Conservation (phyloP, 202 grass and related monocot genomes). For the Musa balbisiana region DNA sequence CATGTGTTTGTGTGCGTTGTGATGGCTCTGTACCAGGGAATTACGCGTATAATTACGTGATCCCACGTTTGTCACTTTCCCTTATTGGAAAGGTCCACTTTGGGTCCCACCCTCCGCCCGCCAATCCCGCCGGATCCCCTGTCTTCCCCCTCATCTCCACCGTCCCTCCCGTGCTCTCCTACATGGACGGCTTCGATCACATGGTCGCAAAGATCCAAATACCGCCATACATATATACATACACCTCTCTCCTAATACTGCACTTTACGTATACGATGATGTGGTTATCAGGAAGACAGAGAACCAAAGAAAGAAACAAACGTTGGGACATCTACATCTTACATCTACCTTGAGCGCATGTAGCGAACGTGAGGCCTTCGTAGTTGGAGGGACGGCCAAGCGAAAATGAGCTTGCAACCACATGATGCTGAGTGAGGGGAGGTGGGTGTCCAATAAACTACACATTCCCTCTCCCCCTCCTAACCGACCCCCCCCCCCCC, state of each 20-base stretch:
- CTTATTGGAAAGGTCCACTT: background rate
- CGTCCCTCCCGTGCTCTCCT: background rate
- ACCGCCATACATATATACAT: too few relatives aligned
- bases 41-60: background rate
- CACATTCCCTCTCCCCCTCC: too few relatives aligned
- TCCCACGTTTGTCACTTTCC: background rate
- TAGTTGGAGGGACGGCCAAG: background rate
- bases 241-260: too few relatives aligned
- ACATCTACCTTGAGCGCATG: background rate
- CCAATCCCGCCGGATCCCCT: background rate
- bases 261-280: background rate
- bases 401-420: constrained; percentile 24
- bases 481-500: too few relatives aligned
- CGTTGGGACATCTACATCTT: background rate
- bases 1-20: too few relatives aligned
- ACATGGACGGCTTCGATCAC: background rate
- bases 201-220: too few relatives aligned
- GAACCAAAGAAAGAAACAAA: background rate
- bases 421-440: background rate
- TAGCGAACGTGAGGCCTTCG: background rate
- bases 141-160: background rate
- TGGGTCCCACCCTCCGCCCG: background rate
- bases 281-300: background rate
- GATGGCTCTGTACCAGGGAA: background rate
- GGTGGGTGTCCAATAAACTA: background rate